Percentiles rank a stretch among this genome's conserved stretches.
These are phyloP conservation scores for Sarcodon sp. DNA, from an alignment of 768 basidiomycete species.

Conservation along the genomic window DNA sequence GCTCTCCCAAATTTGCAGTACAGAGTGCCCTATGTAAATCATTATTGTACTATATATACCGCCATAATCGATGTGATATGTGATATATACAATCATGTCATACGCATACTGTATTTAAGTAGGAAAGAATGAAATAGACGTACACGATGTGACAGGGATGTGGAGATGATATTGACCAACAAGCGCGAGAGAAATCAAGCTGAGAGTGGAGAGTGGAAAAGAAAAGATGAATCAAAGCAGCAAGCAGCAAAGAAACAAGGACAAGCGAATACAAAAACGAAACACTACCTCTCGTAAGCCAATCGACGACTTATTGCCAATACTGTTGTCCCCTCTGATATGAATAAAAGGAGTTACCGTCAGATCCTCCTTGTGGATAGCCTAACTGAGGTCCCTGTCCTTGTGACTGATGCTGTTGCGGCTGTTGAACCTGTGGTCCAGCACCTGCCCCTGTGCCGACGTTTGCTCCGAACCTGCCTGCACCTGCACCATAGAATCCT, in stretches of 20 bases:
- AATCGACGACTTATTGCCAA: slow-evolving; percentile 20
- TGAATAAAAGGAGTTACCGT: slow-evolving; percentile 51
- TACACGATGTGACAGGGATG: not conserved
- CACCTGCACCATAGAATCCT: slow-evolving; percentile 29
- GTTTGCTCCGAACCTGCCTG: slow-evolving; percentile 25
- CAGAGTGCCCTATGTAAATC: not conserved
- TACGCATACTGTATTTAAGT: not conserved
- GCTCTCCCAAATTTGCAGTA: no score
- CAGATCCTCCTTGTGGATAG: slow-evolving; percentile 52
- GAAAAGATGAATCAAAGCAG: slow-evolving; percentile 3
- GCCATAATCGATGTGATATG: not conserved
- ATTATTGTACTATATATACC: not conserved
- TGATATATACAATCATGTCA: not conserved
- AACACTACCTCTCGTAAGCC: slow-evolving; percentile 1
- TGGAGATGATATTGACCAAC: slow-evolving; percentile 1
- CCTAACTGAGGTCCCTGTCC: slow-evolving; percentile 37
- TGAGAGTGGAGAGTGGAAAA: slow-evolving; percentile 4
- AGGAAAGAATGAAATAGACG: not conserved
- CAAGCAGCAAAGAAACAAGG: slow-evolving; percentile 11
- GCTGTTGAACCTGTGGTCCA: slow-evolving; percentile 36
- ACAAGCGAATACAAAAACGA: slow-evolving; percentile 6
- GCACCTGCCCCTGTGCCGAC: slow-evolving; percentile 18
- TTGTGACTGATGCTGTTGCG: slow-evolving; percentile 24
- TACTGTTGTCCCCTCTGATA: slow-evolving; percentile 62
- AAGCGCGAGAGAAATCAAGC: not conserved